Base-by-base conservation (phyloP, 2,329 filamentous ascomycete genomes). In the Xylariaceae sp. region DNA sequence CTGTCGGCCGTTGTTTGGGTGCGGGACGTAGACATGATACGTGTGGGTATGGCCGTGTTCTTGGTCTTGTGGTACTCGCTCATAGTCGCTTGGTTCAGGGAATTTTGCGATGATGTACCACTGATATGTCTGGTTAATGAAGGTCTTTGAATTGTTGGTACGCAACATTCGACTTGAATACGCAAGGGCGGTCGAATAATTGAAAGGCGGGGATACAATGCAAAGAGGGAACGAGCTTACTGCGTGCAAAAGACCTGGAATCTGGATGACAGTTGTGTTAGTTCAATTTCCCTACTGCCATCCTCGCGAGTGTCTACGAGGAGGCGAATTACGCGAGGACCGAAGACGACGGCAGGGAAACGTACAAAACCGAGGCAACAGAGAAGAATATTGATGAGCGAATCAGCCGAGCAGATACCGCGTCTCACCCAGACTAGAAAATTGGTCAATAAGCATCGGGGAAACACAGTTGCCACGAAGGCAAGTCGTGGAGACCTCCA, bases 21-120 rank as follows among this genome's bases (percentile, higher is more conserved):
- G 67, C 61, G 46, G 64, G 56, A 33, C 57, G 59, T 34, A 56
- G 63, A 55, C 66, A 38, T 2, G 57, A 52, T 16, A 50, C 16
- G 5, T n/a, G 13, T 5, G 41, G 12, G 47, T 50, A 33, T 45
- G 42, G 60, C 80, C 76, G 61, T 75, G 73, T 60, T 81, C 79
- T 63, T 67, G 62, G 63, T 82, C 80, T 48, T 57, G 82, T 5
- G 81, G 73, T 39, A 88, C 69, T 46, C 77, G 73, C 61, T 89
- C 82, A 72, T 94, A 91, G 57, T 87, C 83, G 70, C 81, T 81
- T 53, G 86, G 78, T 39, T 97, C 93, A 53, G 94, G 94, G 70
- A 87, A 89, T 68, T 89, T 88, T 65, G 89, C 83, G 73, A 99
- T 97, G 72, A 97, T 96, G 80, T 97, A 99, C 93, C 94, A 97